Base-by-base conservation (phyloP, 2,329 filamentous ascomycete species). In the Moelleriella libera region DNA sequence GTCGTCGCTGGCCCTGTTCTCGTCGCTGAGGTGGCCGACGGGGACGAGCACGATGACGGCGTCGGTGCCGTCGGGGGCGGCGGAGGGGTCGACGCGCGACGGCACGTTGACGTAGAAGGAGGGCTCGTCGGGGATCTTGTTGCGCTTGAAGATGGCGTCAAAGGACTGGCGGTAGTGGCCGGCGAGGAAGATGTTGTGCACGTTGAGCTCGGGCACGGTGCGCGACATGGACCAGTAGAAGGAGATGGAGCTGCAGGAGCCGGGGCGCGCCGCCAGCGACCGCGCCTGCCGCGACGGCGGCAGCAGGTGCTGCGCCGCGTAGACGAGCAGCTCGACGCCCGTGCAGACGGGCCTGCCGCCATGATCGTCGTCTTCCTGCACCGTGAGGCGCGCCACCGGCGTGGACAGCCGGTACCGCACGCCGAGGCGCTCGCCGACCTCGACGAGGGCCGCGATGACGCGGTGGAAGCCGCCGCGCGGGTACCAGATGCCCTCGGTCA, bases 21-120 rank as follows among this genome's bases (percentile, higher is more conserved):
- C 32, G 2, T 12, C 32, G 32, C 8, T 12, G 1, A 87, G 68
- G 57, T 87, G 83, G 0, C 84, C 83, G 1, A 84, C 80, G 0
- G 84, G 84, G 0, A 88, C 82, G 5, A 88, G 70, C 1, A 85
- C 80, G 11, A 86, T 79, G 44, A 88, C 63, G 1, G 75, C 69
- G 56, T 88, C 84, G 54, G 74, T 75, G 1, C 74, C 78, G 3
- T 69, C 60, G 0, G 84, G 84, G 0, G 84, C 82, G 1, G 84
- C 84, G 0, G 72, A 72, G 0, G 77, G 67, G 53, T 88, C 84
- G 6, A 86, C 72, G 10, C 83, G 73, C 44, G 75, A 82, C 0
- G 84, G 84, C 0, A 88, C 82, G 58, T 88, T 86, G 62, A 88
- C 75, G 62, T 88, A 88, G 67, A 88, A 88, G 48, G 76, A 82